Evolutionary conservation across 192 early-diverging fungal species (phyloP).

Genomic region (Linnemannia exigua): DNA sequence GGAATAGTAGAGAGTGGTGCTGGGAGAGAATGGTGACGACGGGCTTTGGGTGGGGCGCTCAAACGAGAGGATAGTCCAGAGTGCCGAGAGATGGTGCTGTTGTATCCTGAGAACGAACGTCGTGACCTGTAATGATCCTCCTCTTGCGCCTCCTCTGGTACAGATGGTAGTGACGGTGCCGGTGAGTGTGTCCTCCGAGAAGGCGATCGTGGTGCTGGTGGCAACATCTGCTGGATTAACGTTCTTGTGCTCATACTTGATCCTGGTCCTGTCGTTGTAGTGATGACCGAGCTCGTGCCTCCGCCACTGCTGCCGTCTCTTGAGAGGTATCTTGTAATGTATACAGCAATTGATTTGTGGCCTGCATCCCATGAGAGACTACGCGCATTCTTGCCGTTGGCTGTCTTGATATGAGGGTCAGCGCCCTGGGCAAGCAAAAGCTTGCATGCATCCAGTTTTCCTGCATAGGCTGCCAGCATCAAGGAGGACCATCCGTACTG

Average conservation of each 20-base stretch:
- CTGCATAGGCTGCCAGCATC: conserved; percentile 60
- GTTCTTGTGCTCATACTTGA: conserved; percentile 14
- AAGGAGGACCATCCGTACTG: conserved; percentile 60
- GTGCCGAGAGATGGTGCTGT: conserved; percentile 40
- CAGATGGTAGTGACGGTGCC: conserved; percentile 49
- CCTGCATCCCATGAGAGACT: conserved; percentile 53
- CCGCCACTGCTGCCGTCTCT: conserved; percentile 7
- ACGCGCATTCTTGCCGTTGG: conserved; percentile 55
- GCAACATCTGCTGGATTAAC: conserved; percentile 19
- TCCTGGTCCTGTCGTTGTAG: neutral
- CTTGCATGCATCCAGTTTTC: conserved; percentile 46
- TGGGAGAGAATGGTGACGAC: conserved; percentile 20
- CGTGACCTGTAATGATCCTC: conserved; percentile 21
- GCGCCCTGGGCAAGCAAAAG: conserved; percentile 50
- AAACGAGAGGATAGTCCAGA: conserved; percentile 26
- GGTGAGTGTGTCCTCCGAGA: conserved; percentile 51
- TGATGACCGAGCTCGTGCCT: neutral
- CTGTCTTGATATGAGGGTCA: conserved; percentile 45
- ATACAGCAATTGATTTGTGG: conserved; percentile 38
- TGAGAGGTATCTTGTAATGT: conserved; percentile 48
- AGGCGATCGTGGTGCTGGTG: conserved; percentile 25
- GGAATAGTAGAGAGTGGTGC: neutral
- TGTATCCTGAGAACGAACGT: conserved; percentile 38
- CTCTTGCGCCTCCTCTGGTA: conserved; percentile 34
- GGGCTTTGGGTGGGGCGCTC: neutral